Percentiles rank a stretch among this genome's conserved stretches.
phyloP scores from a whole-genome alignment of 2,329 filamentous ascomycete species.

The Diaporthe citri region DNA sequence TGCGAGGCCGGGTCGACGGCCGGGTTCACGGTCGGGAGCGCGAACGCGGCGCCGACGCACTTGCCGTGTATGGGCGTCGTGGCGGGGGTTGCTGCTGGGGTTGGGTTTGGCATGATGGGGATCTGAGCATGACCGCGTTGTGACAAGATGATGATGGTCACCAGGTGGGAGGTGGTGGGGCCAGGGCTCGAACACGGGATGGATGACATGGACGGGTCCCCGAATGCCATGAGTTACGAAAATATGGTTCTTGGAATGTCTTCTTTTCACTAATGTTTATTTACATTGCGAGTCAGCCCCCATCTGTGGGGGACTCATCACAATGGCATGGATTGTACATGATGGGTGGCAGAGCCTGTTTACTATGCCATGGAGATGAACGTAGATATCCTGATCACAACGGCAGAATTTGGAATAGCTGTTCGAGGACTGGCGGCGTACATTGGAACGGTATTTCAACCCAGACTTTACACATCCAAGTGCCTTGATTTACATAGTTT shows the following conservation, averaged over 20 bases:
- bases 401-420: neutral
- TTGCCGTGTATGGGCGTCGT: conserved; percentile 43
- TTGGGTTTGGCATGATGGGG: conserved; percentile 39
- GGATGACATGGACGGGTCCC: neutral
- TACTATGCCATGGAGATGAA: neutral
- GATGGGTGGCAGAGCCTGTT: neutral
- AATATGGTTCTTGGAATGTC: neutral
- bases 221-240: neutral
- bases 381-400: neutral
- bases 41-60: conserved; percentile 45
- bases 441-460: too few species aligned
- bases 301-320: too few species aligned
- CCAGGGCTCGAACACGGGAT: neutral
- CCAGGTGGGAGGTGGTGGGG: too few species aligned
- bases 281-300: neutral
- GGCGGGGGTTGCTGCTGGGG: conserved; percentile 44
- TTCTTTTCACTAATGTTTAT: conserved; percentile 14
- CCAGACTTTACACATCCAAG: neutral
- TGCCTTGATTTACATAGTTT: neutral
- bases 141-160: neutral
- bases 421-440: neutral
- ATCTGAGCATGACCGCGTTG: conserved; percentile 7
- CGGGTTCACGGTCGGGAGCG: conserved; percentile 45
- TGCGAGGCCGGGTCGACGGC: conserved; percentile 52
- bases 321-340: conserved; percentile 1